Evolutionary conservation across 495 filamentous ascomycete species (phyloP).

Genomic region (Aspergillus diversus): DNA sequence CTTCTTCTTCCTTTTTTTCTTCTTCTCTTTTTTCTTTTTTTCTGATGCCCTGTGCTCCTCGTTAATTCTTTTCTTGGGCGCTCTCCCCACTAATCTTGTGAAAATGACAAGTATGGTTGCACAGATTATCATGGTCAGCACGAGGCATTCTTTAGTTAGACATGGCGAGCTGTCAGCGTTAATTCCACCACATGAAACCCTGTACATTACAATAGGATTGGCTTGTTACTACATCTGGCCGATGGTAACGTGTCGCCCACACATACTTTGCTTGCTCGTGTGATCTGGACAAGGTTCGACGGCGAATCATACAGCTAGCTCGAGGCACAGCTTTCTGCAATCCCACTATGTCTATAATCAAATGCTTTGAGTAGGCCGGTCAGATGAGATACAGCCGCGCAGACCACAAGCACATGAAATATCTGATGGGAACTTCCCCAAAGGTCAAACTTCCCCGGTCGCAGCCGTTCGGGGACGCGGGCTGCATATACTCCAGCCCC

Average conservation of each 20-base stretch:
- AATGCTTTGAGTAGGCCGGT: conserved; percentile 60
- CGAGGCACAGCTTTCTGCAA: conserved; percentile 40
- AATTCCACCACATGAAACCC: conserved; percentile 10
- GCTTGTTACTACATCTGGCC: conserved; percentile 18
- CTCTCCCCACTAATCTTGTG: conserved; percentile 16
- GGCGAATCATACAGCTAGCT: conserved; percentile 22
- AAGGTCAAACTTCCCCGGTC: conserved; percentile 61
- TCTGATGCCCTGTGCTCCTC: not conserved
- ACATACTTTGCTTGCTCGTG: conserved; percentile 23
- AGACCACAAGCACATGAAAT: conserved; percentile 66
- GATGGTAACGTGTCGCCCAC: conserved; percentile 23
- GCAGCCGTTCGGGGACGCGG: conserved; percentile 54
- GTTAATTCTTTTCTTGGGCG: not conserved
- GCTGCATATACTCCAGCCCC: conserved; percentile 84
- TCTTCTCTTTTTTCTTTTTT: conserved; percentile 7
- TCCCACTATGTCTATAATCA: conserved; percentile 56
- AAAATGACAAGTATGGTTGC: conserved; percentile 13
- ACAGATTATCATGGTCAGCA: conserved; percentile 24
- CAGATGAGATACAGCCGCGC: conserved; percentile 61
- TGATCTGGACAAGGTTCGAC: conserved; percentile 19
- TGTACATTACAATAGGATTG: conserved; percentile 20
- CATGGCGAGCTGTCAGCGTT: conserved; percentile 24
- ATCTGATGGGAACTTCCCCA: conserved; percentile 67
- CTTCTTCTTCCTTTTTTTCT: conserved; percentile 15
- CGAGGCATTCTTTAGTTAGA: conserved; percentile 22